A percentile compares a stretch with the other conserved stretches of the same genome.
phyloP scores from a whole-genome alignment of 2,329 filamentous ascomycete species.

The Gyromitra esculenta region DNA sequence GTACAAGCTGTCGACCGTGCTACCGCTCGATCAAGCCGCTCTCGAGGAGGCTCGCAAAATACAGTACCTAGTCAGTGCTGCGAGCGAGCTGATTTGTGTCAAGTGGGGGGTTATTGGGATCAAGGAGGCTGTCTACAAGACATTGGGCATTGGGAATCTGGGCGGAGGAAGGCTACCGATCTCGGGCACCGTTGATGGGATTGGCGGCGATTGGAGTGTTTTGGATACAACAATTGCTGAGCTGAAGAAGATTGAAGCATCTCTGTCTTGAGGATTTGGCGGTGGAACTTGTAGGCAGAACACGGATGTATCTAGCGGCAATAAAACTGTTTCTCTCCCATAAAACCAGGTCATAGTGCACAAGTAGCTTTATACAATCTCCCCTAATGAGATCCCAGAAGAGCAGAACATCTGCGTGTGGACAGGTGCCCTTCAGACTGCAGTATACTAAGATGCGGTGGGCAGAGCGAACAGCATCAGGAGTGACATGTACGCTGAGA shows the following conservation, averaged over 20 bases:
- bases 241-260: conserved; percentile 23
- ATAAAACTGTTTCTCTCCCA: neutral
- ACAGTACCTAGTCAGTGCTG: conserved; percentile 70
- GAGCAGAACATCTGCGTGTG: too few relatives aligned
- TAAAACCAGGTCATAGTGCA: neutral
- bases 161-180: conserved; percentile 71
- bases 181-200: conserved; percentile 60
- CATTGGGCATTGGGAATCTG: conserved; percentile 69
- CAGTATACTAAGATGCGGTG: too few relatives aligned
- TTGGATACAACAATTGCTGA: conserved; percentile 23
- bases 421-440: too few relatives aligned
- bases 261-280: neutral
- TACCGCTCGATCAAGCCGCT: conserved; percentile 61
- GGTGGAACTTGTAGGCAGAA: neutral
- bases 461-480: too few relatives aligned
- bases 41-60: conserved; percentile 64
- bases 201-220: conserved; percentile 27
- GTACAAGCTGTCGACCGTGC: conserved; percentile 64
- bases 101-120: conserved; percentile 71
- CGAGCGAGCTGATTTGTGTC: conserved; percentile 71
- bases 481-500: too few relatives aligned
- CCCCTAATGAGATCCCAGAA: too few relatives aligned
- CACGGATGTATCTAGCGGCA: neutral
- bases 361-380: too few relatives aligned
- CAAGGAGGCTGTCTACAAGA: conserved; percentile 70